These are phyloP conservation scores for Alternaria sp. DNA, from an alignment of 2,329 filamentous ascomycete species.

Conservation along the genomic window DNA sequence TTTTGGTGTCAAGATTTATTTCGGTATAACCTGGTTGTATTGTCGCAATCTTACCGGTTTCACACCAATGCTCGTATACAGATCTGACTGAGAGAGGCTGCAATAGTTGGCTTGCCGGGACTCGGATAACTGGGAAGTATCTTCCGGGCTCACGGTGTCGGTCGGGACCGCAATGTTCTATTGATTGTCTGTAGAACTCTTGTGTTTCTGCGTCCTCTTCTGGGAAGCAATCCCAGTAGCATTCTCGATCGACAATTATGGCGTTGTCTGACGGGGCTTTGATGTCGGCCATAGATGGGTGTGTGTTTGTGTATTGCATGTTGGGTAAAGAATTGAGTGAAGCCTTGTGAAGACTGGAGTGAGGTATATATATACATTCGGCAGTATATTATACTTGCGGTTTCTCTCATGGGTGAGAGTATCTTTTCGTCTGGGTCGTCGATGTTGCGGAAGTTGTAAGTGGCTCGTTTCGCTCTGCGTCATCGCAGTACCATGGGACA, in stretches of 20 bases:
- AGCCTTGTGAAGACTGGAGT: not conserved
- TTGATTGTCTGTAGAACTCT: not conserved
- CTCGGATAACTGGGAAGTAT: not conserved
- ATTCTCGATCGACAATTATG: not conserved
- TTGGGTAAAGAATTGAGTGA: not conserved
- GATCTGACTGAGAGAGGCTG: not conserved
- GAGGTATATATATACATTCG: not conserved
- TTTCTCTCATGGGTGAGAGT: not conserved
- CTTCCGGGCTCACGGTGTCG: not conserved
- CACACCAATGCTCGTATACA: not conserved
- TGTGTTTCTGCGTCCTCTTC: not conserved
- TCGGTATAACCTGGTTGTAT: not conserved
- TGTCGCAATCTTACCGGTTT: not conserved
- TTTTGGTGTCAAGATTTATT: not conserved
- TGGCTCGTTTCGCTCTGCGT: not conserved
- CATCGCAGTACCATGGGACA: not conserved
- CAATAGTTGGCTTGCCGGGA: not conserved
- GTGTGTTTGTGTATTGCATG: not conserved
- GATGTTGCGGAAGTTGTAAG: not conserved
- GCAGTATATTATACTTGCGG: not conserved
- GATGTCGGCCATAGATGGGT: not conserved
- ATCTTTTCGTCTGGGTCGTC: not conserved
- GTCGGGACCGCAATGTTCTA: not conserved
- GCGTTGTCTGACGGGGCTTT: not conserved
- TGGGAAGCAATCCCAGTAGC: not conserved